Base-by-base conservation (phyloP, 208 protist genomes). In the Phytomonas serpens region DNA sequence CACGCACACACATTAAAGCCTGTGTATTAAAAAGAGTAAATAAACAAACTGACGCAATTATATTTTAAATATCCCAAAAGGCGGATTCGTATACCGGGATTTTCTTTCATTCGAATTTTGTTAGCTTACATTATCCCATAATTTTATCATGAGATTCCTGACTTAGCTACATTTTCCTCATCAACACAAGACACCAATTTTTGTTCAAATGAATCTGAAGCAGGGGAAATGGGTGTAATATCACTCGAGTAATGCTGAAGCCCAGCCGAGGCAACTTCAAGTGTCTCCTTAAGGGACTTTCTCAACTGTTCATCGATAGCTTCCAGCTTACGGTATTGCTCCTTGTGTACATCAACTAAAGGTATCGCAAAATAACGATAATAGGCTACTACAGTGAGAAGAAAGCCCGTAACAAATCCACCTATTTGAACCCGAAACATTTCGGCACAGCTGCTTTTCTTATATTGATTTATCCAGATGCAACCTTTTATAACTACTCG, bases 381-480 rank as follows among this genome's bases (percentile, higher is more conserved):
- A 72, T 92, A 92, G 1, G 66, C 34, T 14, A 64, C 77, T n/a
- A 76, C 68, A 13, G 80, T 84, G 4, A 77, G 29, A n/a, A 68
- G 40, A 57, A 86, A 78, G 1, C 87, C 87, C 14, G 84, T 68
- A 34, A 80, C 65, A 61, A 92, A 75, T 0, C 87, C 87, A 32
- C 76, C 75, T 19, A 78, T 27, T 77, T 85, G 85, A 9, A 92
- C 66, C 10, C 76, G 47, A 38, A 88, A 75, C 87, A 92, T 85
- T 3, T 47, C 47, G 19, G 23, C 23, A 6, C 16, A 27, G 19
- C 1, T 57, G 65, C n/a, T 64, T 57, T 64, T 68, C 51, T 68
- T 1, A 4, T 4, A 5, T 47, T 14, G 65, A 27, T 32, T 51
- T 64, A 36, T 14, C 13, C 68, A 27, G 19, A 57, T 57, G 4